Evolutionary conservation across 2,329 filamentous ascomycete species (phyloP), one percentile per base, ranked within the genome.

Genomic region (Talaromyces sp.): DNA sequence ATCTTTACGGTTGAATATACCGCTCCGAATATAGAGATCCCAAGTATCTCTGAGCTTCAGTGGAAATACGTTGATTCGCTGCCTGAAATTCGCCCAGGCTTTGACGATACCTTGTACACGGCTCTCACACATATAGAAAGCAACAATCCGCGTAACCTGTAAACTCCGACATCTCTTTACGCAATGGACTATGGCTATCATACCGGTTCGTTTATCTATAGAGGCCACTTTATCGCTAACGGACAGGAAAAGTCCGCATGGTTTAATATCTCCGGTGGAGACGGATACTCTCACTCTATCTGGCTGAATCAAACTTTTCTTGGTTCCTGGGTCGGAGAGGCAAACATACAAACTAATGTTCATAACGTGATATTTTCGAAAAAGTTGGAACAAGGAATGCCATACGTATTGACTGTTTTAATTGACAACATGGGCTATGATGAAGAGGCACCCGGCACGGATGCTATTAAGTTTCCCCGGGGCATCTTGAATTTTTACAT

Each of bases 391-490:
- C 69, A 77, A 0, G 85, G 83, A 4, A 76, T 79, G 29, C 65
- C 72, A 0, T 86, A 90, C 68, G 79, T 87, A 11, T 71, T 93
- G 64, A 92, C 89, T 0, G 77, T 92, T 1, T 73, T 91, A 0
- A 78, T 93, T 17, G 90, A 93, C 71, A 86, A 87, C 71, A 90
- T 87, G 76, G 89, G 89, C 0, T 77, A 90, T 0, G 82, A 90
- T 62, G 84, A 89, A 65, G 85, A 89, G 70, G 85, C 14, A 7
- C 17, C 19, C 2, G 38, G 38, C 17, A 31, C 70, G 75, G 9
- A 88, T 88, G 80, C 27, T 21, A 58, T 58, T 3, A 84, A 85
- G 70, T 75, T 76, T 32, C 84, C 84, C 0, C 80, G 83, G n/a
- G 84, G 84, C n/a, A 81, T 86, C 55, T 70, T 86, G 6, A 71